Base-by-base conservation (phyloP, 495 filamentous ascomycete species). In the Niebla homalea region DNA sequence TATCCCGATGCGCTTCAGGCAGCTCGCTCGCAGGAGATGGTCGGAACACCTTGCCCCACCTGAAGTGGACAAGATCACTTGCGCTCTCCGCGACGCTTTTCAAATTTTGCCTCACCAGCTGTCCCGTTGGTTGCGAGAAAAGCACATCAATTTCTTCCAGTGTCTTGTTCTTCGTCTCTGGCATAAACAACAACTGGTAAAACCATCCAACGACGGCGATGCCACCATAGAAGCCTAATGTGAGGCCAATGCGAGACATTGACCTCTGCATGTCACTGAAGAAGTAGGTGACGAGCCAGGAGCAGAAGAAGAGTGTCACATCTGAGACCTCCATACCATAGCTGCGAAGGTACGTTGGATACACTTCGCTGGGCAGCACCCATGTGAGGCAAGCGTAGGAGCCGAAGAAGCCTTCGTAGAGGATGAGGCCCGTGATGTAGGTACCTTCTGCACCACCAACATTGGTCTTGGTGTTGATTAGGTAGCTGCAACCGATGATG, bases 201-300 rank as follows among this genome's bases (percentile, higher is more conserved):
- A 76, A 59, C 73, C 73, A 77, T 7, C 74, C 75, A 0, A 80
- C 11, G 1, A 73, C 66, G 3, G 76, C 75, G 54, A 79, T 77
- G 18, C 76, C 77, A 52, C 76, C 75, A 57, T 79, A 80, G 63
- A 79, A 80, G 15, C 77, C 76, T 0, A 79, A 67, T 0, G 73
- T 70, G 16, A 80, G 64, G 21, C 76, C 76, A 23, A 75, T 79
- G 8, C 64, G 66, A 11, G 70, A 70, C 72, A 80, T 76, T 21
- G 75, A 67, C 8, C 67, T 54, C 62, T 75, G 70, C 76, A 80
- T 79, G 26, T 63, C 63, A 3, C 67, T 66, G 67, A 80, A 82
- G 65, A 78, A 79, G 62, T 80, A 81, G 15, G 77, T 80, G 20
- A 79, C 76, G 55, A 80, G 75, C 63, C 79, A 79, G 40, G 74